These are phyloP conservation scores for Leccinum sublutescens DNA, from an alignment of 768 basidiomycete genomes.

Conservation along the genomic window DNA sequence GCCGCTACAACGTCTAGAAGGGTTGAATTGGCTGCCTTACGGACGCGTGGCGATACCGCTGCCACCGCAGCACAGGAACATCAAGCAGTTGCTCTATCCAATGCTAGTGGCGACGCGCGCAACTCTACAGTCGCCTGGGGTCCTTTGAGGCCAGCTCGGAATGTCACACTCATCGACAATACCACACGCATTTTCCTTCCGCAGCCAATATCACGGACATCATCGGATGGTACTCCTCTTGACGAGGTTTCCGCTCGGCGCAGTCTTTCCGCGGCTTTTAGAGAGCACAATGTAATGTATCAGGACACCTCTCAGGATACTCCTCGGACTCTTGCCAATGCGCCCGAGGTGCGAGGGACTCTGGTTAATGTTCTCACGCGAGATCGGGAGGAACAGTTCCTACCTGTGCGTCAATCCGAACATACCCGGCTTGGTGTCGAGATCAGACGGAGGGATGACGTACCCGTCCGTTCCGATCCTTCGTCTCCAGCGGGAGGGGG, in stretches of 20 bases:
- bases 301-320: slow-evolving; percentile 18
- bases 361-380: slow-evolving; percentile 25
- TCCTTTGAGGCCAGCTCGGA: slow-evolving; percentile 15
- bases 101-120: slow-evolving; percentile 4
- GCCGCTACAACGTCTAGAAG: slow-evolving; percentile 24
- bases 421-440: slow-evolving; percentile 2
- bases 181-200: slow-evolving; percentile 18
- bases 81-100: background rate
- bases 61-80: background rate
- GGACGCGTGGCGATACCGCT: slow-evolving; percentile 7
- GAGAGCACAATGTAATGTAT: slow-evolving; percentile 19
- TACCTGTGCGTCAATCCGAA: slow-evolving; percentile 10
- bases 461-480: slow-evolving; percentile 6
- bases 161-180: slow-evolving; percentile 21
- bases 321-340: slow-evolving; percentile 22
- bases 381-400: slow-evolving; percentile 21
- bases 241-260: slow-evolving; percentile 20
- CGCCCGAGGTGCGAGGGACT: slow-evolving; percentile 25
- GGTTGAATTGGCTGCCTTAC: slow-evolving; percentile 17
- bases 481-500: slow-evolving; percentile 11
- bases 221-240: slow-evolving; percentile 21
- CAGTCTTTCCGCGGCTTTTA: slow-evolving; percentile 21
- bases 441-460: slow-evolving; percentile 11
- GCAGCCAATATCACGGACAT: slow-evolving; percentile 25
- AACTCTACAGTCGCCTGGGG: slow-evolving; percentile 11